Evolutionary conservation across 1,284 basidiomycete species (phyloP), one percentile per base, ranked within the genome.

Genomic region (Xanthoconium separans): DNA sequence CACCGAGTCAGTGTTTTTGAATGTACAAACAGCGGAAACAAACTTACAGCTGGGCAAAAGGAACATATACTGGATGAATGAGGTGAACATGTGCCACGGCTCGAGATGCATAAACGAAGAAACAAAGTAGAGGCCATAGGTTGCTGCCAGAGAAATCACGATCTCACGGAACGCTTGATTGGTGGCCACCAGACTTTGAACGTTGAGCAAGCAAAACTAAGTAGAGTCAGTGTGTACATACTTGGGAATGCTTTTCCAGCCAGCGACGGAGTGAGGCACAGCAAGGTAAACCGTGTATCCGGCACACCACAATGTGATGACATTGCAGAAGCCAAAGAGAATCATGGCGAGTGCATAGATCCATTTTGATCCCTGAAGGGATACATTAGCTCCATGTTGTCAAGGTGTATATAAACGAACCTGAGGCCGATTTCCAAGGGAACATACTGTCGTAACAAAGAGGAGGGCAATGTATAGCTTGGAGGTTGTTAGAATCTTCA

Each of bases 81-180:
- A 92, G 20, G 92, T 94, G 75, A 95, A 81, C 90, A 95, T 93
- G 77, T 95, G 93, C 91, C 91, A 95, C 0, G 93, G 93, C 65
- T 95, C 93, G 44, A 91, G 75, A 73, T 94, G 89, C 73, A 95
- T 84, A 69, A 95, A 78, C 4, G 91, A 94, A 52, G 86, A 82
- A 69, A 95, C 70, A 69, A 96, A 81, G 78, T 95, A 95, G 48
- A 95, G 82, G 36, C 93, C 91, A 69, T 95, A 95, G 2, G 93
- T 96, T 34, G 92, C 91, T 51, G 85, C 80, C 24, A 92, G 75
- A 10, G 87, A 89, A 60, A 91, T 83, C 52, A 85, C 85, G 50
- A 95, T 89, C 62, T 93, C 86, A 53, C 89, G 83, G 71, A 95
- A 85, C 1, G 89, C 84, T 55, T 76, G 73, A 64, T 90, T 91